Conservation (phyloP, 2,329 filamentous ascomycete species). For the Stenocarpella maydis region DNA sequence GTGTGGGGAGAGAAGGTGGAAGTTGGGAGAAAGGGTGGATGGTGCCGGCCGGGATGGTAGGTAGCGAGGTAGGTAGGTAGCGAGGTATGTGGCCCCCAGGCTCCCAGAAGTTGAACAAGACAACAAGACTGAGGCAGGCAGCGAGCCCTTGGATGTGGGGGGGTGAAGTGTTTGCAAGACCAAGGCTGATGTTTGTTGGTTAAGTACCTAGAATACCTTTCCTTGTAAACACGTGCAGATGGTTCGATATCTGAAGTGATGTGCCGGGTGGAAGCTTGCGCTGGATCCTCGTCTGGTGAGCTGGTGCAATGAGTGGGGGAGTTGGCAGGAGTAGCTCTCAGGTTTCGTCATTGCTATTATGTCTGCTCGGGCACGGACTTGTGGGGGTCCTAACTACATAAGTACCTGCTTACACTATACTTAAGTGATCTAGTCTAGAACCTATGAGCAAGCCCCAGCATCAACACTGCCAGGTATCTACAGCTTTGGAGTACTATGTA, state of each 20-base stretch:
- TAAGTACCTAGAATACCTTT: background rate
- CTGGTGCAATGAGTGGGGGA: background rate
- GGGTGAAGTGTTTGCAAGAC: background rate
- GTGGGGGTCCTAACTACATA: slow-evolving; percentile 11
- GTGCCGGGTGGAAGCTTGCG: slow-evolving; percentile 15
- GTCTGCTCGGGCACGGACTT: slow-evolving; percentile 28
- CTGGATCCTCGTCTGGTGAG: background rate
- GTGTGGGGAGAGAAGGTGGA: background rate
- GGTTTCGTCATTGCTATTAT: slow-evolving; percentile 35
- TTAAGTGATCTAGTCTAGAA: too few relatives aligned
- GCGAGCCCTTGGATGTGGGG: background rate
- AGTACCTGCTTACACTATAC: background rate
- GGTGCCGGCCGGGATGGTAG: background rate
- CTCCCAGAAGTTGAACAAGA: background rate
- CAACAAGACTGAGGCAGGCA: background rate
- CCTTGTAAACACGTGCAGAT: slow-evolving; percentile 12
- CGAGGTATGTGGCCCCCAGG: too few relatives aligned
- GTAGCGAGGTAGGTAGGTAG: too few relatives aligned
- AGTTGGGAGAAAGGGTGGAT: background rate
- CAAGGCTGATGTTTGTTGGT: slow-evolving; percentile 6
- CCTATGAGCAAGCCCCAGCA: too few relatives aligned
- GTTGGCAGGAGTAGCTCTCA: background rate
- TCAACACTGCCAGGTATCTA: too few relatives aligned
- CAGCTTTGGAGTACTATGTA: background rate
- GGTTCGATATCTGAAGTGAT: background rate